phyloP scores from a whole-genome alignment of 2,329 filamentous ascomycete species.

The Metarhizium rileyi region DNA sequence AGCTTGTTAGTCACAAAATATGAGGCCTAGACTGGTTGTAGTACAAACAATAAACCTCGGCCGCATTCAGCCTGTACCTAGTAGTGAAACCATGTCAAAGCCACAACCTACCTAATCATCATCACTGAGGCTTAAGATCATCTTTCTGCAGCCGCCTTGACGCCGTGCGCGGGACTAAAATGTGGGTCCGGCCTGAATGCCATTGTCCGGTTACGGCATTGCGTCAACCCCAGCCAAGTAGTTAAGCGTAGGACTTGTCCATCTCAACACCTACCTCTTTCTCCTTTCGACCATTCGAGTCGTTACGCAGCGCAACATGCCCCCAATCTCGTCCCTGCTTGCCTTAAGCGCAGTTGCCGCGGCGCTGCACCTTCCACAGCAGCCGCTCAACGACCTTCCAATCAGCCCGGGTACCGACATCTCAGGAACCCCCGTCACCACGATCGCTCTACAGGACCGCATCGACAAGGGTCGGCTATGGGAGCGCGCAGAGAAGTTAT shows the following conservation, averaged over 20 bases:
- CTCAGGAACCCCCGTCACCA: slow-evolving; percentile 36
- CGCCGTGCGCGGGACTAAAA: too few species aligned
- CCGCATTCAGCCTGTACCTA: too few species aligned
- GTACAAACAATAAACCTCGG: too few species aligned
- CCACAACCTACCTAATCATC: too few species aligned
- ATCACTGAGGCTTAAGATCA: neutral
- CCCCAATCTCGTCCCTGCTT: neutral
- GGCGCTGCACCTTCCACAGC: neutral
- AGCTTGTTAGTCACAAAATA: too few species aligned
- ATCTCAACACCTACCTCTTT: neutral
- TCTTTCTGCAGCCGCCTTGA: too few species aligned
- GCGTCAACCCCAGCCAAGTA: neutral
- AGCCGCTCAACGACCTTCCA: neutral
- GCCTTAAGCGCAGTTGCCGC: neutral
- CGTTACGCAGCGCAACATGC: neutral
- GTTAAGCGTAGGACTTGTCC: too few species aligned
- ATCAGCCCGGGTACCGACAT: neutral
- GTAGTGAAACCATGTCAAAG: neutral
- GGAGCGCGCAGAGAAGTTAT: slow-evolving; percentile 50
- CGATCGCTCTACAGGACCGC: slow-evolving; percentile 43
- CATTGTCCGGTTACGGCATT: neutral
- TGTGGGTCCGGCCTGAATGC: too few species aligned
- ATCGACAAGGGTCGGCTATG: slow-evolving; percentile 49
- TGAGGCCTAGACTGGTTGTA: too few species aligned
- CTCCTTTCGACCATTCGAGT: neutral